Base-by-base conservation (phyloP, 2,329 filamentous ascomycete species). In the Cryphonectria naterciae region DNA sequence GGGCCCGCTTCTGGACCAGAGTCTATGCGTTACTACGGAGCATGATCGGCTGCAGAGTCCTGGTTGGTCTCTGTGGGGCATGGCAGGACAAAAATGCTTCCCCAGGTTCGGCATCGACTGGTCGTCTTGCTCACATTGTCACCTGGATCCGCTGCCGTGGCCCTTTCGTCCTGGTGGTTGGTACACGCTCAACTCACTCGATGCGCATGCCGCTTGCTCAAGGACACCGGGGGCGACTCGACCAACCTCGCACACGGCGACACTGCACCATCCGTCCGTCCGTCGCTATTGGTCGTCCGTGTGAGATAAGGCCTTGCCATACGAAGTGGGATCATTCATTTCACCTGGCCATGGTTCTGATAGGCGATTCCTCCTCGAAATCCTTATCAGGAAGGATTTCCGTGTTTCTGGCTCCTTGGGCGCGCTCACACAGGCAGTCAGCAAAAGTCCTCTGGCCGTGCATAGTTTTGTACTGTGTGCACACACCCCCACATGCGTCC, bases 261-360 rank as follows among this genome's bases (percentile, higher is more conserved):
- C 5, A 61, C 19, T 22, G 58, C 19, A 11, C 11, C 32, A 10
- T 39, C 32, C 19, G 58, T 32, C 28, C 28, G 22, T 39, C 32
- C 19, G 58, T 22, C 11, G 35, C 8, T 15, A 19, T 15, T 4
- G 17, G 58, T 35, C 58, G 1, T 61, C 58, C 22, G 35, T 15
- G 58, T 13, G 19, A 37, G 58, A 61, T 39, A 61, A 61, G 58
- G 54, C 28, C 58, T n/a, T 61, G 32, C 58, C 58, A 39, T 61
- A 25, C 58, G 58, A 22, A 35, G 19, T 61, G 58, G 32, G 35
- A 39, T 61, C 58, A 19, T 32, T 13, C 17, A 35, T 17, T 17
- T 2, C 28, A 58, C 28, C 25, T 32, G 28, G 54, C 54, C 13
- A 32, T 32, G 54, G 54, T 39, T 22, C 58, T 61, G 17, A 22